These are phyloP conservation scores for Rhizopus sp. DNA, from an alignment of 371 early-diverging fungal genomes.

Conservation along the genomic window DNA sequence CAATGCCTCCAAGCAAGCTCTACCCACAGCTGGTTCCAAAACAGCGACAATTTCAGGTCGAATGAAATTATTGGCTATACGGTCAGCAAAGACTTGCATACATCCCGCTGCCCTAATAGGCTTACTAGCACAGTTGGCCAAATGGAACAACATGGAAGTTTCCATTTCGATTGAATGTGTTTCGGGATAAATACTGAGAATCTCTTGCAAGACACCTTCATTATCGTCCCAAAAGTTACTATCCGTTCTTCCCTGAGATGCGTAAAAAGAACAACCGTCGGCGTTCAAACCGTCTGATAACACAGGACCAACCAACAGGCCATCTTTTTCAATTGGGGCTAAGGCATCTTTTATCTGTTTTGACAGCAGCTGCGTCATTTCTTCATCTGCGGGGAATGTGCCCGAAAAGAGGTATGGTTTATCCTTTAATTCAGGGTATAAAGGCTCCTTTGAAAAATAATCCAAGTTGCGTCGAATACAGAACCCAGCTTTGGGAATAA, in stretches of 20 bases:
- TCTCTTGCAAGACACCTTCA: slow-evolving; percentile 55
- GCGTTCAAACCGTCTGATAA: slow-evolving; percentile 77
- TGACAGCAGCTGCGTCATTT: slow-evolving; percentile 52
- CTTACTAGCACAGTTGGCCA: slow-evolving; percentile 61
- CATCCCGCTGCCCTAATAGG: slow-evolving; percentile 78
- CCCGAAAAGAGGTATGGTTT: slow-evolving; percentile 73
- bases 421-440: slow-evolving; percentile 27
- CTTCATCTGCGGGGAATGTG: slow-evolving; percentile 60
- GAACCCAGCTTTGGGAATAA: slow-evolving; percentile 75
- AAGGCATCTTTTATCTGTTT: slow-evolving; percentile 36
- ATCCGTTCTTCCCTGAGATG: slow-evolving; percentile 84
- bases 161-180: slow-evolving; percentile 92
- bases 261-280: slow-evolving; percentile 91
- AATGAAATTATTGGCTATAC: slow-evolving; percentile 74
- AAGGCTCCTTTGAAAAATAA: slow-evolving; percentile 58
- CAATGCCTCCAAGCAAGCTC: slow-evolving; percentile 78
- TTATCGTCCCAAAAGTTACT: slow-evolving; percentile 83
- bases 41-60: slow-evolving; percentile 60
- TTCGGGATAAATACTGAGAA: slow-evolving; percentile 57
- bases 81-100: slow-evolving; percentile 86
- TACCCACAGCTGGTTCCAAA: slow-evolving; percentile 67
- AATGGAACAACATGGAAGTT: slow-evolving; percentile 81
- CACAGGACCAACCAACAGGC: slow-evolving; percentile 47
- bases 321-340: slow-evolving; percentile 23
- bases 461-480: slow-evolving; percentile 79